Percentiles rank a stretch among this genome's conserved stretches.
phyloP scores from a whole-genome alignment of 495 filamentous ascomycete genomes.

The Xylaria scruposa region DNA sequence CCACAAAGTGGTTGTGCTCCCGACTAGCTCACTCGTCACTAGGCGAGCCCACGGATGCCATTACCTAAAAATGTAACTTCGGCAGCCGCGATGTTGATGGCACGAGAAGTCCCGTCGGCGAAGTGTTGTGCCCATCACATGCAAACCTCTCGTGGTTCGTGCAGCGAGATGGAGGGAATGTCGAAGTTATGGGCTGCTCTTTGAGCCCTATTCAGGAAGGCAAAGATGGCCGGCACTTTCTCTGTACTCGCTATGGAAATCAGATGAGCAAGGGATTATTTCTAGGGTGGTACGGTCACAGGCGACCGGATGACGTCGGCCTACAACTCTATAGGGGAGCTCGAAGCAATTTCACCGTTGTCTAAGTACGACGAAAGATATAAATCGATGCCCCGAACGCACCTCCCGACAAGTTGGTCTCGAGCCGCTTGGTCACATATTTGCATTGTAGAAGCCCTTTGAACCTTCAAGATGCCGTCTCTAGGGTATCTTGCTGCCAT shows the following conservation, averaged over 20 bases:
- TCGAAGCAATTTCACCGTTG: background rate
- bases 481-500: slow-evolving; percentile 28
- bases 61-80: slow-evolving; percentile 22
- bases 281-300: background rate
- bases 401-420: background rate
- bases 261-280: background rate
- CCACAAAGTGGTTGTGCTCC: background rate
- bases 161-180: background rate
- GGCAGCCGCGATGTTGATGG: background rate
- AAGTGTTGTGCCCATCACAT: slow-evolving; percentile 23
- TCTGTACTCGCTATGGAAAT: background rate
- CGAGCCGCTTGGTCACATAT: slow-evolving; percentile 4
- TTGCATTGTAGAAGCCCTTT: background rate
- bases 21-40: background rate
- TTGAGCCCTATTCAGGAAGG: slow-evolving; percentile 1
- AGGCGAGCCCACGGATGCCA: background rate
- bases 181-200: background rate
- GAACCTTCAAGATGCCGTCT: slow-evolving; percentile 33
- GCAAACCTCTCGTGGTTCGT: background rate
- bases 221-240: background rate
- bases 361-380: background rate
- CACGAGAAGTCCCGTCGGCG: background rate
- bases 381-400: background rate
- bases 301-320: slow-evolving; percentile 4
- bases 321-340: background rate